Percentiles rank a stretch among this genome's conserved stretches.
phyloP scores from a whole-genome alignment of 2,329 filamentous ascomycete genomes.

The Ilyonectria destructans region DNA sequence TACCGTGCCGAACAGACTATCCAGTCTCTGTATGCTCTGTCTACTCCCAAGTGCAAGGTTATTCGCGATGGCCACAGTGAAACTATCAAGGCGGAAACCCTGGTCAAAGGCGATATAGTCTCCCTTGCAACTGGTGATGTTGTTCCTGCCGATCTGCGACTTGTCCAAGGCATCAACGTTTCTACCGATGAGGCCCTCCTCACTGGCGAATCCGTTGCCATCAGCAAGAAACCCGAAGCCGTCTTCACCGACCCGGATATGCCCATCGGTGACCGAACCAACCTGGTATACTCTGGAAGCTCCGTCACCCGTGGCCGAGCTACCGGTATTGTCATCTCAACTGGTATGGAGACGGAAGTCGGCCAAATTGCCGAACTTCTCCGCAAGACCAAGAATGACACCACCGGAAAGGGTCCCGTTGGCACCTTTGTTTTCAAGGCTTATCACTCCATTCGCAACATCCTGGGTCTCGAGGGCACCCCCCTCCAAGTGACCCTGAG shows the following conservation, averaged over 20 bases:
- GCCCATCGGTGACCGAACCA: conserved; percentile 78
- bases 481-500: conserved; percentile 89
- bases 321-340: conserved; percentile 78
- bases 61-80: conserved; percentile 68
- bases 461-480: conserved; percentile 81
- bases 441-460: conserved; percentile 63
- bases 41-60: conserved; percentile 73
- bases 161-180: conserved; percentile 79
- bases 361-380: conserved; percentile 83
- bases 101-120: conserved; percentile 79
- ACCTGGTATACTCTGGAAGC: conserved; percentile 81
- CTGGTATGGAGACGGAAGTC: conserved; percentile 83
- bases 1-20: conserved; percentile 75
- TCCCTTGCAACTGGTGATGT: conserved; percentile 77
- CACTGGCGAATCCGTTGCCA: conserved; percentile 81
- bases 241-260: conserved; percentile 69
- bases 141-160: conserved; percentile 78
- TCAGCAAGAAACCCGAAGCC: conserved; percentile 75
- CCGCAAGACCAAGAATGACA: conserved; percentile 68
- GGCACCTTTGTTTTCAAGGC: conserved; percentile 60
- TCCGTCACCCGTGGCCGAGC: conserved; percentile 81
- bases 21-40: conserved; percentile 72
- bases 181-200: conserved; percentile 84
- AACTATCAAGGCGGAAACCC: conserved; percentile 68
- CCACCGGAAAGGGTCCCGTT: conserved; percentile 60